These are phyloP conservation scores for Silene latifolia DNA, from an alignment of 148 eudicot genomes.

Conservation along the genomic window DNA sequence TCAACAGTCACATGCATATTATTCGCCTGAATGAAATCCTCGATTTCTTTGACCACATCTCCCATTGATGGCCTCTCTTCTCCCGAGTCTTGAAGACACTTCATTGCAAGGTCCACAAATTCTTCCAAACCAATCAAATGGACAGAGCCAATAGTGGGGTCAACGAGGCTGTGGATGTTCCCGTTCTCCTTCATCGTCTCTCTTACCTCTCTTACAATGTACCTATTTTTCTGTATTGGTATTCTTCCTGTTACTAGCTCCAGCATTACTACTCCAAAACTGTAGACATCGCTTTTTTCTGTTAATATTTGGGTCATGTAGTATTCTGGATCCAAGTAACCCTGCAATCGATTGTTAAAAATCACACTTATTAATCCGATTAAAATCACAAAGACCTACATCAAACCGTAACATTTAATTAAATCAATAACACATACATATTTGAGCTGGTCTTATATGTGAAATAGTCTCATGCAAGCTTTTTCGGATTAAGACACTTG, in stretches of 20 bases:
- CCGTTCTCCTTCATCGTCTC: constrained; percentile 35
- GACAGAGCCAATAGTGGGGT: constrained; percentile 36
- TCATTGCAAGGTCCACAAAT: constrained; percentile 50
- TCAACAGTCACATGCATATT: constrained; percentile 43
- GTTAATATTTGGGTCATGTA: constrained; percentile 56
- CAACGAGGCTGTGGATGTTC: constrained; percentile 39
- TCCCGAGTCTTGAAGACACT: constrained; percentile 54
- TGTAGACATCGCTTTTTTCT: constrained; percentile 62
- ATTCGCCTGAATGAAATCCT: constrained; percentile 44
- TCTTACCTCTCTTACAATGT: constrained; percentile 55
- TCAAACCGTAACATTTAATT: not conserved
- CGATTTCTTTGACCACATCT: constrained; percentile 61
- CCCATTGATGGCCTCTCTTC: constrained; percentile 56
- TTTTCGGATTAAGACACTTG: not conserved
- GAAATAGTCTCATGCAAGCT: not conserved
- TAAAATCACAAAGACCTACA: not conserved
- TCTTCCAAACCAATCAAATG: constrained; percentile 40
- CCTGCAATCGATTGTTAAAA: constrained; percentile 30
- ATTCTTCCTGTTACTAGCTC: constrained; percentile 56
- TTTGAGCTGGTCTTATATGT: not conserved
- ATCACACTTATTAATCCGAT: not conserved
- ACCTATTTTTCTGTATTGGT: constrained; percentile 53
- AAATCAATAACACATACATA: not conserved
- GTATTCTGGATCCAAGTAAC: constrained; percentile 73
- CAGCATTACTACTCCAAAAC: constrained; percentile 52